Evolutionary conservation across 1,284 basidiomycete species (phyloP), one percentile per base, ranked within the genome.

Genomic region (Mycena citricolor): DNA sequence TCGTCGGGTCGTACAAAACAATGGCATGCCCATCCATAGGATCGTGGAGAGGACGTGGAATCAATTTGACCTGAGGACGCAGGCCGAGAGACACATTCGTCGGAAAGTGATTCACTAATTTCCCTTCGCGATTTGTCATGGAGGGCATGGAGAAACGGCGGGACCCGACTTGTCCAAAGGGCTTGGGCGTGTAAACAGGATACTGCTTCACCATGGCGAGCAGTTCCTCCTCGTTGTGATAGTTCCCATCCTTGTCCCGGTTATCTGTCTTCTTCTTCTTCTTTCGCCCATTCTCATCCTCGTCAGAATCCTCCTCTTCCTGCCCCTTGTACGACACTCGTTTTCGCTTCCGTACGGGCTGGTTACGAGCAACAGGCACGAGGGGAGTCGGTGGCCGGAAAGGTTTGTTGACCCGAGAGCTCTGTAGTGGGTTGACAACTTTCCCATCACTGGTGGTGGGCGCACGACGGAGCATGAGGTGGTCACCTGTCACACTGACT

Each of bases 21-120:
- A 99, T 95, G 0, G 97, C 94, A 63, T 97, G 94, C 59, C 98
- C 94, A 42, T 88, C 84, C 90, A 99, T 95, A 0, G 94, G 97
- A 62, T 99, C 94, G 60, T 95, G 88, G 12, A 98, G 70, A 2
- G 95, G 95, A 10, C 95, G 77, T 5, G 95, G 97, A 33, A 91
- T 81, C 44, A 98, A 73, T 54, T 85, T 89, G 0, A 86, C 77
- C 46, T 84, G 82, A 1, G 91, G 87, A 6, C 95, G 81, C 41
- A 90, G 87, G 24, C 95, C 95, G 1, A 99, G 79, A 3, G 94
- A 85, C 3, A 79, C 76, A 55, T 88, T 82, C 0, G 90, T 83
- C 8, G 82, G 69, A 2, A 78, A 59, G 12, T 83, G 76, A 6
- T 77, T 67, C 8, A 98, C 71, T 7, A 81, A 55, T 44, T 87